These are phyloP conservation scores for Sugiyamaella mastotermitis DNA, from an alignment of 805 yeast species.

Conservation along the genomic window DNA sequence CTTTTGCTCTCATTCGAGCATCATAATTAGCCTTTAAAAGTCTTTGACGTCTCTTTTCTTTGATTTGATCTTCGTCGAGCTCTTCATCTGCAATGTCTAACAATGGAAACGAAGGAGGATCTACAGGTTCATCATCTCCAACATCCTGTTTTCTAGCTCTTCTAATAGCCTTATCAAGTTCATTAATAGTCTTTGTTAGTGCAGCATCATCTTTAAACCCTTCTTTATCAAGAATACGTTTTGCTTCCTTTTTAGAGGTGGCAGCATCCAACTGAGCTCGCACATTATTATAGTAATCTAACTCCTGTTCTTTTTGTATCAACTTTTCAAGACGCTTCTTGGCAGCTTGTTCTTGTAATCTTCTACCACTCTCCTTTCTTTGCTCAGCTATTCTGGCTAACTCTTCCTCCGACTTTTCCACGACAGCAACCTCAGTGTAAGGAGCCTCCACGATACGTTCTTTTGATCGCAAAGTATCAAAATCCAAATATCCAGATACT, in stretches of 20 bases:
- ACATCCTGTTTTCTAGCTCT: constrained; percentile 59
- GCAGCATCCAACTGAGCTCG: constrained; percentile 29
- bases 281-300: constrained; percentile 57
- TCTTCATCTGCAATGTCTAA: constrained; percentile 82
- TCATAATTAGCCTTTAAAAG: constrained; percentile 82
- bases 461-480: constrained; percentile 58
- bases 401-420: constrained; percentile 80
- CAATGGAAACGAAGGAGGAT: constrained; percentile 59
- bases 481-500: constrained; percentile 46
- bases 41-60: constrained; percentile 80
- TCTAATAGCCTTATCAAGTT: constrained; percentile 63
- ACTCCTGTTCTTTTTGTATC: constrained; percentile 74
- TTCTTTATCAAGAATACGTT: constrained; percentile 54
- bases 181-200: constrained; percentile 56
- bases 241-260: constrained; percentile 45
- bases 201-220: constrained; percentile 75
- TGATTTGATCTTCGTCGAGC: constrained; percentile 68
- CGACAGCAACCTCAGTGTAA: constrained; percentile 49
- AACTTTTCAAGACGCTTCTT: constrained; percentile 75
- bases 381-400: constrained; percentile 68
- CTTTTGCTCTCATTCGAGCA: constrained; percentile 76
- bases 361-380: constrained; percentile 76
- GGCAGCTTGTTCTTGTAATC: constrained; percentile 90
- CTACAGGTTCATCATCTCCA: constrained; percentile 51
- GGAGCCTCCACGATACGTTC: constrained; percentile 83